Base-by-base conservation (phyloP, 2,329 filamentous ascomycete species). In the Nothophaeocryptopus gaeumannii region DNA sequence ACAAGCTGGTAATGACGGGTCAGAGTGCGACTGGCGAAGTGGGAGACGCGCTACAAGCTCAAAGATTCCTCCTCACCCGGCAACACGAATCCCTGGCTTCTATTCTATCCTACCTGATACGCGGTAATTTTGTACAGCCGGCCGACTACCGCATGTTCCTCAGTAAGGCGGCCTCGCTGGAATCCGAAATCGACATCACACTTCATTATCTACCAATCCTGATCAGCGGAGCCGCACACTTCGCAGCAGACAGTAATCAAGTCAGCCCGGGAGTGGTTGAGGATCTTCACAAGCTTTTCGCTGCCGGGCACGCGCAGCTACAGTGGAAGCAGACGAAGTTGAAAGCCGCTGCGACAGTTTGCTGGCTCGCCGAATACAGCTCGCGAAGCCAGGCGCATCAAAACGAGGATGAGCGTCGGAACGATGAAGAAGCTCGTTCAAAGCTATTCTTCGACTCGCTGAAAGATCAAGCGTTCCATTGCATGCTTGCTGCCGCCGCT, bases 291-390 rank as follows among this genome's bases (percentile, higher is more conserved):
- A 71, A 78, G 11, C 75, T 82, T 32, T 77, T 96, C 15, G 82
- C 85, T 58, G 78, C 80, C 33, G 78, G 80, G 13, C 74, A 81
- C 39, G 86, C 90, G 42, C 81, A 83, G 52, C 75, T 85, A 36
- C 73, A 78, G 12, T 96, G 90, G 88, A 76, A 79, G 15, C 68
- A 95, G 34, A 77, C 84, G 12, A 86, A 85, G 59, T 78, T 97
- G 10, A 86, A 91, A 61, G 88, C 91, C 39, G 86, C 89, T 3
- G 79, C 91, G 10, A 80, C 82, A 47, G 82, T 86, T 4, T 90
- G 88, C 79, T 99, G 93, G 93, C 79, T 96, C 39, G 85, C 89
- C 30, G 90, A 97, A 64, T 96, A 96, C 70, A 93, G 88, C 58
- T 89, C 89, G 2, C 88, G 89, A 8, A 53, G 46, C 26, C 54